These are phyloP conservation scores for Pholiota adiposa DNA, from an alignment of 1,284 basidiomycete genomes.

Conservation along the genomic window DNA sequence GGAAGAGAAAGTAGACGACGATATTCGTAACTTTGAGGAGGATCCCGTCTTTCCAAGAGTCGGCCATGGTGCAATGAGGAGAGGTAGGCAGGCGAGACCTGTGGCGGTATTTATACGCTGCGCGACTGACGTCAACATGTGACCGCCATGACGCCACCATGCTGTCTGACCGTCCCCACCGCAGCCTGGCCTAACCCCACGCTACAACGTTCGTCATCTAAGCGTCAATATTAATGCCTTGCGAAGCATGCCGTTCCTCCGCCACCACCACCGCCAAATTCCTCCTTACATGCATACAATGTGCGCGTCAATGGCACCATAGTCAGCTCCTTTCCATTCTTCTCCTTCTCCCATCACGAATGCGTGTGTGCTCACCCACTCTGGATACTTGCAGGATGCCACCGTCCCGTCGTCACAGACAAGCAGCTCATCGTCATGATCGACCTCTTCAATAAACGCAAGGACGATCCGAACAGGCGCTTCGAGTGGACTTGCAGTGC, in stretches of 20 bases:
- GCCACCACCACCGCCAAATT: conserved; percentile 21
- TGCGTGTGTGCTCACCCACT: conserved; percentile 1
- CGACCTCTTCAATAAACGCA: conserved; percentile 21
- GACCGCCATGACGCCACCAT: conserved; percentile 15
- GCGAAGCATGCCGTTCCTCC: conserved; percentile 21
- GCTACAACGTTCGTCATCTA: background rate
- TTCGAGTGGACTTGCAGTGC: conserved; percentile 23
- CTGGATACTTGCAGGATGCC: conserved; percentile 31
- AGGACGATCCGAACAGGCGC: conserved; percentile 5
- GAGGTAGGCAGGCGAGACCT: conserved; percentile 17
- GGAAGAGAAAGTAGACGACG: conserved; percentile 77
- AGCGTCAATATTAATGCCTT: conserved; percentile 9
- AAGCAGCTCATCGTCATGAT: conserved; percentile 29
- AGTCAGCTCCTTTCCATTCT: conserved; percentile 19
- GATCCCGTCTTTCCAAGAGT: conserved; percentile 77
- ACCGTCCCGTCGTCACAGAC: conserved; percentile 32
- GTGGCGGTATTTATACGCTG: conserved; percentile 7
- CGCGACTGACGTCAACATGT: conserved; percentile 14
- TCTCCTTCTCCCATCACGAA: background rate
- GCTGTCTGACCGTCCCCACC: conserved; percentile 1
- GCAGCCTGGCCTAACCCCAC: too few species aligned
- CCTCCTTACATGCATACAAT: conserved; percentile 30
- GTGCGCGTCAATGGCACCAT: conserved; percentile 34
- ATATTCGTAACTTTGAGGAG: conserved; percentile 86
- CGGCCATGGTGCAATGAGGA: conserved; percentile 49